phyloP scores from a whole-genome alignment of 768 basidiomycete species.

The Crassisporium funariophilum region DNA sequence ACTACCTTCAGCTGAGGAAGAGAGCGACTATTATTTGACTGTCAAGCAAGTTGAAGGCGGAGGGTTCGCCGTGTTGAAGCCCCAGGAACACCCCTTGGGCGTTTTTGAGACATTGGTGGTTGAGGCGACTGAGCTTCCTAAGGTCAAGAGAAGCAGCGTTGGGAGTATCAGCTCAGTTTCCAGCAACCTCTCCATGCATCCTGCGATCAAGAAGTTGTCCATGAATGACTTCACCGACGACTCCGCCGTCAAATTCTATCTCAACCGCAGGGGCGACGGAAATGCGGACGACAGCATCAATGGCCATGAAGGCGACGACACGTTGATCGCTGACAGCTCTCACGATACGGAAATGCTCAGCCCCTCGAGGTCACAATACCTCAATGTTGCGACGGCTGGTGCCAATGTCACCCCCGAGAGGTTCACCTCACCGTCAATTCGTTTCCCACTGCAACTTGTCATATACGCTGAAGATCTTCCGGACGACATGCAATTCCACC shows the following conservation, averaged over 20 bases:
- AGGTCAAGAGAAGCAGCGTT: conserved; percentile 91
- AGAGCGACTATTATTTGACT: conserved; percentile 81
- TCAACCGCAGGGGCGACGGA: conserved; percentile 63
- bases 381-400: conserved; percentile 42
- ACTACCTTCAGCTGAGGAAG: conserved; percentile 61
- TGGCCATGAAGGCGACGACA: conserved; percentile 46
- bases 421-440: conserved; percentile 79
- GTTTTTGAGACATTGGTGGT: conserved; percentile 88
- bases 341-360: conserved; percentile 26
- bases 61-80: conserved; percentile 70
- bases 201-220: conserved; percentile 89
- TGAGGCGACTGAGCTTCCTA: conserved; percentile 77
- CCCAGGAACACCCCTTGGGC: conserved; percentile 79
- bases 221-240: conserved; percentile 99
- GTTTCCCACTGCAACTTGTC: conserved; percentile 84
- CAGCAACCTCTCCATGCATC: conserved; percentile 91
- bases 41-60: conserved; percentile 93
- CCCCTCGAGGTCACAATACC: conserved; percentile 37
- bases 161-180: conserved; percentile 93
- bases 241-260: conserved; percentile 94
- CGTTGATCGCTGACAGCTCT: conserved; percentile 41
- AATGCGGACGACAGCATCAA: conserved; percentile 41
- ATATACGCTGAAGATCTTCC: conserved; percentile 92
- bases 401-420: conserved; percentile 64
- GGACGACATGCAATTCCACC: conserved; percentile 94